A percentile compares a stretch with the other conserved stretches of the same genome.
phyloP scores from a whole-genome alignment of 163 green algal genomes.

The Volvox carteri region DNA sequence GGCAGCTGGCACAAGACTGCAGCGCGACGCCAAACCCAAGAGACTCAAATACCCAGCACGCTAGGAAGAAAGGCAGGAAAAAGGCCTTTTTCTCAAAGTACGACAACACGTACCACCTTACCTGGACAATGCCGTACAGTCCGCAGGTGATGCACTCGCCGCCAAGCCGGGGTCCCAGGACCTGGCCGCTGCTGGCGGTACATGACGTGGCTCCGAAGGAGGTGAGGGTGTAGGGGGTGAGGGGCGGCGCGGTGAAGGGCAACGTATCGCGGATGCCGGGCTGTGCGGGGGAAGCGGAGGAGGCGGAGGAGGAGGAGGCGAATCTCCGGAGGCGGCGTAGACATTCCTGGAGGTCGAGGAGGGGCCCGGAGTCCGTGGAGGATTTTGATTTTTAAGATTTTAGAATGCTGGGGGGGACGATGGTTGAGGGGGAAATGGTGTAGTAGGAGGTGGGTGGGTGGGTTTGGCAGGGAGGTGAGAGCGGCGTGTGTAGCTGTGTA shows the following conservation, averaged over 20 bases:
- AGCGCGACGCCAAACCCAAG: not conserved
- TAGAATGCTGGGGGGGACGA: no score
- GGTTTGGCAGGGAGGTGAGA: no score
- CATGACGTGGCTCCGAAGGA: slow-evolving; percentile 4
- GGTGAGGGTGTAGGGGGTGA: slow-evolving; percentile 31
- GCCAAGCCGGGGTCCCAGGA: slow-evolving; percentile 49
- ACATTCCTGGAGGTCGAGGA: no score
- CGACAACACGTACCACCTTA: no score
- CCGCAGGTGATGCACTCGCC: slow-evolving; percentile 57
- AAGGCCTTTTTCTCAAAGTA: no score
- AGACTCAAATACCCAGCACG: no score
- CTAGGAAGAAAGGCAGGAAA: no score
- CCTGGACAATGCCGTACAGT: not conserved
- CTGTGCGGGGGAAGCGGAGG: not conserved
- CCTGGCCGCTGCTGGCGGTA: not conserved
- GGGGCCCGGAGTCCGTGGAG: no score
- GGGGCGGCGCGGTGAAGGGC: slow-evolving; percentile 52
- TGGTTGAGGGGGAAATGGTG: no score
- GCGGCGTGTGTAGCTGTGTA: no score
- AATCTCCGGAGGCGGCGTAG: not conserved
- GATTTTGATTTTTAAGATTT: no score
- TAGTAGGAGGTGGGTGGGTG: no score
- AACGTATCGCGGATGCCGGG: not conserved
- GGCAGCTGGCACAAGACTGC: not conserved
- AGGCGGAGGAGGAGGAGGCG: not conserved